Evolutionary conservation across 2,329 filamentous ascomycete species (phyloP).

Genomic region (Fusarium sp.): DNA sequence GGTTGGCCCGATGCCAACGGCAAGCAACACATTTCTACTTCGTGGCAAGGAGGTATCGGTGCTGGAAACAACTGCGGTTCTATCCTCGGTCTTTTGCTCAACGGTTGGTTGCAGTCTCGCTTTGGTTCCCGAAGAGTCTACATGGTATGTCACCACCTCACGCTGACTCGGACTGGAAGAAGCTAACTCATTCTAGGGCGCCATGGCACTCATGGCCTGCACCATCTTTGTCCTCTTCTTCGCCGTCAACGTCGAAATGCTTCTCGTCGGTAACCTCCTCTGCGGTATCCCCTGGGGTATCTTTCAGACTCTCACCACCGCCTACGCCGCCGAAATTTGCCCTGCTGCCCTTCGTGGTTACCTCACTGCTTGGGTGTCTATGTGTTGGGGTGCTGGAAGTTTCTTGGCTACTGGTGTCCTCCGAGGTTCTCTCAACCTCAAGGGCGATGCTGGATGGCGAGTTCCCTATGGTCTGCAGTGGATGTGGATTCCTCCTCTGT

Average conservation of each 20-base stretch:
- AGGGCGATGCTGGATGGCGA: conserved; percentile 60
- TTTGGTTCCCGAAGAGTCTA: conserved; percentile 63
- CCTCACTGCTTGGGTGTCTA: conserved; percentile 63
- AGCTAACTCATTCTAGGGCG: conserved; percentile 39
- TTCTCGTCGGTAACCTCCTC: conserved; percentile 62
- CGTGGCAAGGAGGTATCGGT: conserved; percentile 65
- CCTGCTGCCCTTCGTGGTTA: conserved; percentile 62
- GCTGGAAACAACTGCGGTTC: conserved; percentile 64
- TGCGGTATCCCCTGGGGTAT: conserved; percentile 63
- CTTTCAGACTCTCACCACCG: conserved; percentile 62
- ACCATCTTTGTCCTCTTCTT: conserved; percentile 67
- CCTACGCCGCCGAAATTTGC: conserved; percentile 65
- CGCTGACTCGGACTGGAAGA: fast-evolving
- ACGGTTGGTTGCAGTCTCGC: conserved; percentile 63
- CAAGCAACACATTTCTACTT: conserved; percentile 58
- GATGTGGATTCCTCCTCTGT: conserved; percentile 62
- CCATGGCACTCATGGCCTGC: conserved; percentile 55
- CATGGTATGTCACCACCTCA: conserved; percentile 55
- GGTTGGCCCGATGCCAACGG: conserved; percentile 54
- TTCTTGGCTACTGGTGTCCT: conserved; percentile 61
- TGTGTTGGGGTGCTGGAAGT: conserved; percentile 66
- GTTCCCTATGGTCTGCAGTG: conserved; percentile 66
- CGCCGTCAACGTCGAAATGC: conserved; percentile 55
- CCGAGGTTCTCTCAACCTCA: conserved; percentile 55
- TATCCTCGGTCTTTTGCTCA: conserved; percentile 65